phyloP scores from a whole-genome alignment of 306 rosid species.

The Malus sieversii region DNA sequence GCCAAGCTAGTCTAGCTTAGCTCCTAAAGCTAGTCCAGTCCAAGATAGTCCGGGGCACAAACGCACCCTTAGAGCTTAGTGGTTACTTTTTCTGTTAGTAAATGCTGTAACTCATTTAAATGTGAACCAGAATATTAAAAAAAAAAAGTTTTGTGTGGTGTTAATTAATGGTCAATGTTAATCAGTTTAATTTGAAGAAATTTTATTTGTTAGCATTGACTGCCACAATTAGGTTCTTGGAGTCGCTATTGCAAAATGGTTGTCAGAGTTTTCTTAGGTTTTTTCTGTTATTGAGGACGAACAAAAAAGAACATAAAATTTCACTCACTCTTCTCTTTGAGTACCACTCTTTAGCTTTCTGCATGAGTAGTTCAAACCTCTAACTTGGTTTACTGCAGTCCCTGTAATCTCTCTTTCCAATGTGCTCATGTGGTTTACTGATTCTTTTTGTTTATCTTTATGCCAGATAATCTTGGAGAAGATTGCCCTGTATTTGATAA shows the following conservation, averaged over 20 bases:
- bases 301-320: neutral
- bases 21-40: no score
- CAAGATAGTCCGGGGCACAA: no score
- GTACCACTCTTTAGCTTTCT: neutral
- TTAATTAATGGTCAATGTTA: neutral
- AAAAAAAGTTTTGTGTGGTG: neutral
- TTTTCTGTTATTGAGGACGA: neutral
- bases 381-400: neutral
- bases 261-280: neutral
- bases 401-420: neutral
- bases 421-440: neutral
- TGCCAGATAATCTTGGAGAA: constrained; percentile 93
- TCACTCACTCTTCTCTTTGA: neutral
- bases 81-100: neutral
- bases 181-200: neutral
- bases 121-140: neutral
- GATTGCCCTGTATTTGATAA: constrained; percentile 96
- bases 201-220: neutral
- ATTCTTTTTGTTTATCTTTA: constrained; percentile 1
- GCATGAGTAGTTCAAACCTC: neutral
- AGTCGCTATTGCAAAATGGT: neutral
- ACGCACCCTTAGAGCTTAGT: no score
- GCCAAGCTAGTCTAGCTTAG: no score
- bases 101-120: neutral
- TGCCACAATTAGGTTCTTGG: neutral